These are phyloP conservation scores for Thalassiosira exigua DNA, from an alignment of 352 stramenopile genomes.

Conservation along the genomic window DNA sequence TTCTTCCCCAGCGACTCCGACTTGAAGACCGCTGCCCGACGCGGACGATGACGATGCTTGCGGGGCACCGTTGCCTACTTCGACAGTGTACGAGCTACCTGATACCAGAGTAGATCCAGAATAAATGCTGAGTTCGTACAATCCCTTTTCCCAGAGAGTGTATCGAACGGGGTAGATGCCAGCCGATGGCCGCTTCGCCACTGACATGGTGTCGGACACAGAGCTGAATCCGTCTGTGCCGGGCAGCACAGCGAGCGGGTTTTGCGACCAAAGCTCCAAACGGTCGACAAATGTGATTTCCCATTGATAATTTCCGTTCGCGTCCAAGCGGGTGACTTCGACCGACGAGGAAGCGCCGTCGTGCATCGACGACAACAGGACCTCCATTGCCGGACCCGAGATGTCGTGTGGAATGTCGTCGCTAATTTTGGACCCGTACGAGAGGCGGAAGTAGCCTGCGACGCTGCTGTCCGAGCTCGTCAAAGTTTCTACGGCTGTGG, in stretches of 20 bases:
- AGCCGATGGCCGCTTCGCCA: conserved; percentile 64
- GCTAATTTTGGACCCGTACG: conserved; percentile 85
- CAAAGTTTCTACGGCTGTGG: conserved; percentile 90
- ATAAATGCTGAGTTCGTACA: conserved; percentile 90
- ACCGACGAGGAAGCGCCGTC: conserved; percentile 38
- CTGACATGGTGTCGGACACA: conserved; percentile 45
- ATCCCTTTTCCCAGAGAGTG: conserved; percentile 89
- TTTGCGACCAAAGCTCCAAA: conserved; percentile 80
- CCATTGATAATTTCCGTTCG: conserved; percentile 86
- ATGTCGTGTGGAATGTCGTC: conserved; percentile 87
- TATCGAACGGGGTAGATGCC: conserved; percentile 93
- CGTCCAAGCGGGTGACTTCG: conserved; percentile 46
- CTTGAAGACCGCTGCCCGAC: conserved; percentile 85
- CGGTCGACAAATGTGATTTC: conserved; percentile 91
- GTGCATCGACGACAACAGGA: conserved; percentile 49
- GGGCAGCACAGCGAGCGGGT: conserved; percentile 62
- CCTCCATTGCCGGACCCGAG: conserved; percentile 56
- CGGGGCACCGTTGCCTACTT: conserved; percentile 84
- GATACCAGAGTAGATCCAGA: conserved; percentile 88
- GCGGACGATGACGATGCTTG: conserved; percentile 86
- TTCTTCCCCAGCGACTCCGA: conserved; percentile 82
- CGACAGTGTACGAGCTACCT: conserved; percentile 89
- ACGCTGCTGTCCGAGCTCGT: conserved; percentile 69
- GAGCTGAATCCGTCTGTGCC: conserved; percentile 56
- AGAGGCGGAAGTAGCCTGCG: conserved; percentile 84